Conservation (phyloP, 2,329 filamentous ascomycete species). For the Plectosphaerella cucumerina region DNA sequence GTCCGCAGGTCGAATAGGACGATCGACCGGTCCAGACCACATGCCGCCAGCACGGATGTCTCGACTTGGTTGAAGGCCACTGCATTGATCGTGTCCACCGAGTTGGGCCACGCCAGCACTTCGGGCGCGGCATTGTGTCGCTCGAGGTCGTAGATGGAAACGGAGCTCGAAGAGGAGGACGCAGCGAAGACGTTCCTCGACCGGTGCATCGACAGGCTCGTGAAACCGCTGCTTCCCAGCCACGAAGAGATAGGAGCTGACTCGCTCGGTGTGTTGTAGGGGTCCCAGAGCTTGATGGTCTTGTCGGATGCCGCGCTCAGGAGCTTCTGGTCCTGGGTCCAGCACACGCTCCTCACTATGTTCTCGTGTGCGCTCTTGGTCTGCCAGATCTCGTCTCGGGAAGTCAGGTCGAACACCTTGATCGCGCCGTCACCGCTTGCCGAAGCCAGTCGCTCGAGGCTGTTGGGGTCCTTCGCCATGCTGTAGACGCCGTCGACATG, state of each 20-base stretch:
- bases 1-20: constrained; percentile 92
- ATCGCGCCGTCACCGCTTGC: constrained; percentile 89
- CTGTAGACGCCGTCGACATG: constrained; percentile 86
- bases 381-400: constrained; percentile 70
- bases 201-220: constrained; percentile 75
- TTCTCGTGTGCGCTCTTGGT: constrained; percentile 78
- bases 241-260: constrained; percentile 77
- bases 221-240: constrained; percentile 60
- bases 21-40: constrained; percentile 78
- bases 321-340: constrained; percentile 81
- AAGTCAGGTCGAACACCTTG: constrained; percentile 58
- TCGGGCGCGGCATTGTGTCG: constrained; percentile 77
- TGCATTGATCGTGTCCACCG: constrained; percentile 83
- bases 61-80: constrained; percentile 92
- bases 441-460: constrained; percentile 71
- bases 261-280: constrained; percentile 68
- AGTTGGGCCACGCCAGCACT: constrained; percentile 80
- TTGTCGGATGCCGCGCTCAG: constrained; percentile 83
- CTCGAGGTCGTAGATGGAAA: constrained; percentile 86
- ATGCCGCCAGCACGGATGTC: constrained; percentile 83
- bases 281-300: constrained; percentile 87
- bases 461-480: constrained; percentile 74
- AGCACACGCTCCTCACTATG: constrained; percentile 85
- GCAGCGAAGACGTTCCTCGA: constrained; percentile 75
- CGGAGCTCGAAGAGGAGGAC: constrained; percentile 67